Conservation (phyloP, 495 filamentous ascomycete species). For the Aspergillus cristatus region DNA sequence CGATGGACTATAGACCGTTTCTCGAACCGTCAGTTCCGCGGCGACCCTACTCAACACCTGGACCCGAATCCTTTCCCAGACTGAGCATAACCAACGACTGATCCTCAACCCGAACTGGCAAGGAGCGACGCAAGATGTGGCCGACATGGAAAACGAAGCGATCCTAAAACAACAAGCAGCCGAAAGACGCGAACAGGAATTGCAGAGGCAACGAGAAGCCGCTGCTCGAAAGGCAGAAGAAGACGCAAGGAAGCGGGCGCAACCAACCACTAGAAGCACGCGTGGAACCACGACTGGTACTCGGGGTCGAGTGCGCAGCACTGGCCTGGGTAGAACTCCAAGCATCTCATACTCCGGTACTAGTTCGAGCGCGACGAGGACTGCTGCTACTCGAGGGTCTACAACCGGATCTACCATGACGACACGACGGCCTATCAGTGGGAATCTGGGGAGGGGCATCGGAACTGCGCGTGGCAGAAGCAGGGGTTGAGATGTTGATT, state of each 20-base stretch:
- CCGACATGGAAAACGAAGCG: conserved; percentile 72
- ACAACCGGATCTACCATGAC: conserved; percentile 27
- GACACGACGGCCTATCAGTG: conserved; percentile 40
- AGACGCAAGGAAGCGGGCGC: conserved; percentile 49
- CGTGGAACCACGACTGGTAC: conserved; percentile 23
- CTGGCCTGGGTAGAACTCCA: conserved; percentile 38
- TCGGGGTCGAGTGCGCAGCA: conserved; percentile 35
- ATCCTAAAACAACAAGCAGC: conserved; percentile 59
- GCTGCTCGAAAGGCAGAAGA: conserved; percentile 61
- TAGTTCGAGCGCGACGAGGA: conserved; percentile 17
- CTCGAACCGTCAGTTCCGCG: conserved; percentile 74
- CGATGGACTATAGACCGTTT: conserved; percentile 87
- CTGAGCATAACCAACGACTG: conserved; percentile 90
- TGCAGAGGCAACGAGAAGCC: conserved; percentile 66
- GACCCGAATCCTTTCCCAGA: conserved; percentile 91
- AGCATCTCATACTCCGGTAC: conserved; percentile 23
- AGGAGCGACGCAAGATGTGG: conserved; percentile 74
- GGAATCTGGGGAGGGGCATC: conserved; percentile 33
- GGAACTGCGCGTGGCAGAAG: conserved; percentile 34
- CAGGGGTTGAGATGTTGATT: conserved; percentile 12
- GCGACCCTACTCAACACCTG: conserved; percentile 91
- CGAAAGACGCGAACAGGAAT: conserved; percentile 63
- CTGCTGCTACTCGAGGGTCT: conserved; percentile 20
- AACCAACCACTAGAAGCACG: conserved; percentile 38
- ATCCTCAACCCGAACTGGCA: conserved; percentile 86